phyloP scores from a whole-genome alignment of 768 basidiomycete genomes.

The Suillus sp. region DNA sequence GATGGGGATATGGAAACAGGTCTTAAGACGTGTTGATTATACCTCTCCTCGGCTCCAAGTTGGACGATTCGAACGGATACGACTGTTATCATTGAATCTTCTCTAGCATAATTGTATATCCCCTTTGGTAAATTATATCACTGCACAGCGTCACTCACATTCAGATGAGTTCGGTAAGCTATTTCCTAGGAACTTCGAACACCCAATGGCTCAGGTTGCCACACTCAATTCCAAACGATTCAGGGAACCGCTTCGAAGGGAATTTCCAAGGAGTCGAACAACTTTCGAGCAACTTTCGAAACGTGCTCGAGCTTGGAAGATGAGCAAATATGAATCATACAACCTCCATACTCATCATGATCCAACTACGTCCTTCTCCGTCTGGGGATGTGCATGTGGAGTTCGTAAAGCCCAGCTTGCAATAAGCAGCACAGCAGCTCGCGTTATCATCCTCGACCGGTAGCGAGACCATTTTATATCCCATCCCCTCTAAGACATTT shows the following conservation, averaged over 20 bases:
- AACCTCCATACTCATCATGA: conserved; percentile 30
- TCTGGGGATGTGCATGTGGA: conserved; percentile 12
- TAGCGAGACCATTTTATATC: conserved; percentile 24
- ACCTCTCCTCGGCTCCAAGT: not conserved
- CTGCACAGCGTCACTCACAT: not conserved
- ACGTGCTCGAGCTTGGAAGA: no score
- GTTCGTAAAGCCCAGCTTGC: conserved; percentile 24
- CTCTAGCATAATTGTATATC: not conserved
- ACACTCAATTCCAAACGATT: no score
- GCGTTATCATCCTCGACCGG: conserved; percentile 20
- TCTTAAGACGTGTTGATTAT: not conserved
- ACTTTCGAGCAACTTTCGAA: no score
- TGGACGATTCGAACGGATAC: not conserved
- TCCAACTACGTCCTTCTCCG: conserved; percentile 20
- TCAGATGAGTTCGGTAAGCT: not conserved
- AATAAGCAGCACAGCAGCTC: conserved; percentile 23
- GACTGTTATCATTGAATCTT: not conserved
- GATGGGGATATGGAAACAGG: not conserved
- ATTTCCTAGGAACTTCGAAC: not conserved
- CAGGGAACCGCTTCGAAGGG: no score
- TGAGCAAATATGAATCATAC: not conserved
- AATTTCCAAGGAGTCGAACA: no score
- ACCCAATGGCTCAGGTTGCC: not conserved
- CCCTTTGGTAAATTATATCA: not conserved
- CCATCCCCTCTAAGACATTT: not conserved